These are phyloP conservation scores for Dactylellina cionopaga DNA, from an alignment of 2,329 filamentous ascomycete species.

Conservation along the genomic window DNA sequence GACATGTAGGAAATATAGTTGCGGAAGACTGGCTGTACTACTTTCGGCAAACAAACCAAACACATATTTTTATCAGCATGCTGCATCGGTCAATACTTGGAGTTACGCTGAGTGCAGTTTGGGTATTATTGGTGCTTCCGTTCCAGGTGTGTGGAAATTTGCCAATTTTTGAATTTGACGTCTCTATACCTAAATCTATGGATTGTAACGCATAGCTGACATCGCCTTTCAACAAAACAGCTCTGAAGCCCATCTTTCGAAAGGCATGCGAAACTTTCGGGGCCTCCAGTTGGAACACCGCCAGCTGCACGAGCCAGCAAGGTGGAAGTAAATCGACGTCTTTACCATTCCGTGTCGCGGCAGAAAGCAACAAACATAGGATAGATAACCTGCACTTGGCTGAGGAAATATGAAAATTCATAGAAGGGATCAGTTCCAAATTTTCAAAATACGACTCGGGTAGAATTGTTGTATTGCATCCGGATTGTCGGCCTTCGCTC, in stretches of 20 bases:
- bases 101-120: conserved; percentile 33
- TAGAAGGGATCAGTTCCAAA: background rate
- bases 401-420: background rate
- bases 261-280: conserved; percentile 2
- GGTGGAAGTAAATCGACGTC: too few species aligned
- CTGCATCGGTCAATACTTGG: conserved; percentile 14
- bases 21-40: conserved; percentile 20
- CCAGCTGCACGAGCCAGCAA: conserved; percentile 7
- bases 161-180: background rate
- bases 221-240: background rate
- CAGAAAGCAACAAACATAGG: conserved; percentile 6
- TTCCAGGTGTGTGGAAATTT: conserved; percentile 37
- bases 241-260: conserved; percentile 34
- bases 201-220: background rate
- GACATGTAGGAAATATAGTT: too few species aligned
- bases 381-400: conserved; percentile 10
- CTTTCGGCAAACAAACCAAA: conserved; percentile 6
- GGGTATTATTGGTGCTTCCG: conserved; percentile 39
- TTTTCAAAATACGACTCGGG: conserved; percentile 7
- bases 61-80: conserved; percentile 14
- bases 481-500: too few species aligned
- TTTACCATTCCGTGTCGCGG: conserved; percentile 8
- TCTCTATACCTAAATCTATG: background rate
- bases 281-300: background rate
- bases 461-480: too few species aligned